Evolutionary conservation across 805 yeast species (phyloP).

Genomic region (Starmerella potacharoeniae): DNA sequence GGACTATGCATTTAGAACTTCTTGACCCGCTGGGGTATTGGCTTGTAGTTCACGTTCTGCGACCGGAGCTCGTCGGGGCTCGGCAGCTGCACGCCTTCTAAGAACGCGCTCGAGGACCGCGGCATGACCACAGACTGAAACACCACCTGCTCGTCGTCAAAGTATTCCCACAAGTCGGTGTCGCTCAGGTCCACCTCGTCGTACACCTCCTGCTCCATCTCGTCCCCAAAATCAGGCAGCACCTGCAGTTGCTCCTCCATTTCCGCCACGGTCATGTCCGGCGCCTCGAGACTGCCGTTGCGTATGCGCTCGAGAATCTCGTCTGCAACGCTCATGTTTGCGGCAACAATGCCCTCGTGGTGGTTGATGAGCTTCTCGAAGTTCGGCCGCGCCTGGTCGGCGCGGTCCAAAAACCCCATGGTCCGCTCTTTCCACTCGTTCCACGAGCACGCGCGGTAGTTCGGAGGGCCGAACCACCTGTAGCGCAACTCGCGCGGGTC

Average conservation of each 20-base stretch:
- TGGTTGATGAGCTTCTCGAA: not conserved
- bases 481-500: constrained; percentile 8
- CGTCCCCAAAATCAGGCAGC: constrained; percentile 11
- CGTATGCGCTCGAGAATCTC: constrained; percentile 3
- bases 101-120: constrained; percentile 8
- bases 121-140: constrained; percentile 12
- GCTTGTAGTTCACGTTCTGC: constrained; percentile 15
- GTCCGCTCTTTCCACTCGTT: constrained; percentile 25
- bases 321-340: constrained; percentile 6
- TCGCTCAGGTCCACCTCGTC: constrained; percentile 12
- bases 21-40: constrained; percentile 13
- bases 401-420: constrained; percentile 18
- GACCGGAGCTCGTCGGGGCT: not conserved
- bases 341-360: not conserved
- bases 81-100: constrained; percentile 8
- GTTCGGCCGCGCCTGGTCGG: constrained; percentile 8
- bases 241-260: constrained; percentile 6
- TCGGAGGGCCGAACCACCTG: constrained; percentile 63
- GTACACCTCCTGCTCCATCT: constrained; percentile 9
- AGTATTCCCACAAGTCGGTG: constrained; percentile 14
- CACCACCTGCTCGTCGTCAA: constrained; percentile 7
- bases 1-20: constrained; percentile 1
- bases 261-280: constrained; percentile 11
- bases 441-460: constrained; percentile 40
- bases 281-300: constrained; percentile 3